phyloP scores from a whole-genome alignment of 2,329 filamentous ascomycete species.

The Ceratocystis cubensis region DNA sequence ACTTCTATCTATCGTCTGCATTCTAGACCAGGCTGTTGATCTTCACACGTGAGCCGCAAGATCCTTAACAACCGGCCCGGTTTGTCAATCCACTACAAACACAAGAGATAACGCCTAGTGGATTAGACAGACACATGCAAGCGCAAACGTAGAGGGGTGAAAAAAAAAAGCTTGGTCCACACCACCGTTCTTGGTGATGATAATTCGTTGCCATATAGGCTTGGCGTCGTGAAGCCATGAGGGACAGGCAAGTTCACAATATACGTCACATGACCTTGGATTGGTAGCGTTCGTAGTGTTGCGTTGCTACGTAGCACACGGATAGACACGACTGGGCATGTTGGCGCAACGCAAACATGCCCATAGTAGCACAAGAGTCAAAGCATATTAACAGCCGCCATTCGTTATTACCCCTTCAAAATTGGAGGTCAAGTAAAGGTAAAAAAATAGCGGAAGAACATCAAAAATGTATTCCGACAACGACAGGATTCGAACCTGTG shows the following conservation, averaged over 20 bases:
- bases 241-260: not conserved
- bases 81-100: not conserved
- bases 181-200: not conserved
- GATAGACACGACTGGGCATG: not conserved
- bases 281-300: not conserved
- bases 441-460: not conserved
- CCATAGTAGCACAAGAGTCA: not conserved
- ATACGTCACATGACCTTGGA: not conserved
- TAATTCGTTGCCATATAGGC: not conserved
- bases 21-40: not conserved
- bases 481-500: slow-evolving; percentile 20
- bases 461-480: slow-evolving; percentile 4
- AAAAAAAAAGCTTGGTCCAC: not conserved
- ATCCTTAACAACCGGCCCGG: slow-evolving; percentile 7
- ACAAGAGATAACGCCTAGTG: not conserved
- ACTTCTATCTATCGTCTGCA: not conserved
- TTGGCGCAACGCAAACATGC: not conserved
- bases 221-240: not conserved
- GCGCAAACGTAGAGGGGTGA: not conserved
- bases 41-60: not conserved
- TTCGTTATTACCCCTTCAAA: not conserved
- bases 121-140: not conserved
- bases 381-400: not conserved
- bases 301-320: not conserved
- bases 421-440: not conserved